Evolutionary conservation across 768 basidiomycete species (phyloP), one percentile per base, ranked within the genome.

Genomic region (Tephrocybe sp.): DNA sequence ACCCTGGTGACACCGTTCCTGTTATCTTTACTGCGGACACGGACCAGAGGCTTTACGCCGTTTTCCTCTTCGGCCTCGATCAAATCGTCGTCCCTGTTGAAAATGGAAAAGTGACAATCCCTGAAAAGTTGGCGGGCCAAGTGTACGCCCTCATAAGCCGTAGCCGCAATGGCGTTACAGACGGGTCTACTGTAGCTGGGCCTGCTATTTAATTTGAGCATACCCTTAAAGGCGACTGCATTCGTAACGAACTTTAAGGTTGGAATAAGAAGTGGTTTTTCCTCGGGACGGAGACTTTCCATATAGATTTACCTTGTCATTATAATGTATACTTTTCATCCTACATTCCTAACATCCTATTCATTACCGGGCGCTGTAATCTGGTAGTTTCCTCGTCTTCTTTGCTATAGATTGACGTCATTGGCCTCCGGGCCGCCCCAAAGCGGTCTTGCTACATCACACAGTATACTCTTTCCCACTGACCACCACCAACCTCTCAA

Each of bases 401-500:
- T 14, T 25, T 4, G 21, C 4, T 10, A n/a, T n/a, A n/a, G n/a
- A n/a, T 40, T 36, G 45, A 47, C 40, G 45, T 43, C 41, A 44
- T 48, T 9, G 30, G 46, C 4, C 32, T 34, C 37, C 54, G 49
- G 48, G 23, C 44, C 54, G 49, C n/a, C n/a, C 21, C n/a, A 12
- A 14, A 36, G 15, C 11, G 7, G 21, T 6, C 32, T 42, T 21
- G 25, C 20, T 15, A 28, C 44, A 34, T 37, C 4, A 4, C 17
- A 21, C 17, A 8, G 26, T 17, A n/a, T n/a, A n/a, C n/a, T 34
- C 12, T 52, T 48, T 50, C 43, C 48, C 51, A 45, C 48, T 47
- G 7, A 52, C 34, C 17, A 38, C 46, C 68, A 56, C 52, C 62
- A 47, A 28, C 44, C 48, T 65, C 52, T 52, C n/a, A 30, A 30